A percentile compares a stretch with the other conserved stretches of the same genome.
Evolutionary conservation across 345 rosid species (phyloP).

Genomic region (Leavenworthia alabamica): DNA sequence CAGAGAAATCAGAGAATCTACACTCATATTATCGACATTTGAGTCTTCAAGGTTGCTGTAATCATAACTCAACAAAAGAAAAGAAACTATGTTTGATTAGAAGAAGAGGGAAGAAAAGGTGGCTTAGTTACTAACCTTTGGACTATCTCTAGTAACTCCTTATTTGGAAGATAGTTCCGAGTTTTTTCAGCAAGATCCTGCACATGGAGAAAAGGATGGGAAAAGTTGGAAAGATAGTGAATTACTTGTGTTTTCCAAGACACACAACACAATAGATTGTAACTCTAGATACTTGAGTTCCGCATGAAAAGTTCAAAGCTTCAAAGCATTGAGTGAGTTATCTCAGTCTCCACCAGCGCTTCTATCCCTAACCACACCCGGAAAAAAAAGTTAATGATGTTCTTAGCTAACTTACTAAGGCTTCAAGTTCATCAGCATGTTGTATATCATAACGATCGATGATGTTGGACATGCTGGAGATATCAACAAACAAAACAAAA

Average conservation of each 20-base stretch:
- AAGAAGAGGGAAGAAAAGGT: background rate
- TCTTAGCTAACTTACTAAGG: constrained; percentile 16
- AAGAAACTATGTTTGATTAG: background rate
- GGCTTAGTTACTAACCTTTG: constrained; percentile 13
- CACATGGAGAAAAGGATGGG: background rate
- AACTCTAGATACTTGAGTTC: background rate
- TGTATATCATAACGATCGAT: background rate
- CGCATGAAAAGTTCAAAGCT: background rate
- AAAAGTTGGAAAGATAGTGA: background rate
- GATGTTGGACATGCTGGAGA: constrained; percentile 20
- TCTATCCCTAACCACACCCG: background rate
- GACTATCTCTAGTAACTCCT: constrained; percentile 16
- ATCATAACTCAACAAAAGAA: background rate
- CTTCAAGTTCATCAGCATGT: constrained; percentile 2
- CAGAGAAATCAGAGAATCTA: background rate
- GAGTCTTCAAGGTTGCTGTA: constrained; percentile 24
- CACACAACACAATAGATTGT: background rate
- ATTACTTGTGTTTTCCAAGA: background rate
- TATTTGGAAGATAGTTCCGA: constrained; percentile 11
- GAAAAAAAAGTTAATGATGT: background rate
- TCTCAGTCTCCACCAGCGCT: background rate
- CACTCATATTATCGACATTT: background rate
- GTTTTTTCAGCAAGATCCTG: constrained; percentile 12
- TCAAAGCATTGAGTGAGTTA: background rate
- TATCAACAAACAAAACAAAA: background rate